Conservation (phyloP, 257 asterid genomes). For the Coffea eugenioides region DNA sequence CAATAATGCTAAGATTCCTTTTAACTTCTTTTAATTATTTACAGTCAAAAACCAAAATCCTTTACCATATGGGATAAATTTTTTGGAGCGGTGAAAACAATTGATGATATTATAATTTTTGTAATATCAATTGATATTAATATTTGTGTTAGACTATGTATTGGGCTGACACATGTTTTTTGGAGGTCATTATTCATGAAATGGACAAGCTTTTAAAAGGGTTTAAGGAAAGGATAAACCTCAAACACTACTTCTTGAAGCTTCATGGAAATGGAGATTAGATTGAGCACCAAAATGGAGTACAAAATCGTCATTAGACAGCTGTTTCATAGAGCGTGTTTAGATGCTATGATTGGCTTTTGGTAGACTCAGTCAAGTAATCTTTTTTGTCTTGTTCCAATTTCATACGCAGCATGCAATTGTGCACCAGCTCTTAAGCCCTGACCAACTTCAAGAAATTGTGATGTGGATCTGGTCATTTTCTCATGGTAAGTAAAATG, state of each 20-base stretch:
- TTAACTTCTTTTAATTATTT: background rate
- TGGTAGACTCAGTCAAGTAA: slow-evolving; percentile 1
- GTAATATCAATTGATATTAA: too few species aligned
- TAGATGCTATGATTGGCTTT: background rate
- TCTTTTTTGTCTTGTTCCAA: background rate
- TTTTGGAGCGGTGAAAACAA: too few species aligned
- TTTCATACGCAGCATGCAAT: background rate
- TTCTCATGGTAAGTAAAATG: slow-evolving; percentile 38
- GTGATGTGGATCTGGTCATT: slow-evolving; percentile 9
- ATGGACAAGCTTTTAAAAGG: background rate
- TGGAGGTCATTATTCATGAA: background rate
- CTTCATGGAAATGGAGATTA: slow-evolving; percentile 12
- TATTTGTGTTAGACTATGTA: too few species aligned
- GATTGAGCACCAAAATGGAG: background rate
- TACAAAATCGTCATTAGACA: slow-evolving; percentile 8
- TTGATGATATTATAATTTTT: too few species aligned
- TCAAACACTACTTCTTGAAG: background rate
- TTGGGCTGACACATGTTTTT: too few species aligned
- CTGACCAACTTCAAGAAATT: background rate
- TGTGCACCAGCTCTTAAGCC: background rate
- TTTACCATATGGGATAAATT: too few species aligned
- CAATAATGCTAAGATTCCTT: slow-evolving; percentile 9
- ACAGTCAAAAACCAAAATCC: background rate
- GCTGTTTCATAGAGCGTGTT: slow-evolving; percentile 12
- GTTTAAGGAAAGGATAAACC: background rate